These are phyloP conservation scores for Ogataea paradorogensis DNA, from an alignment of 805 yeast genomes.

Conservation along the genomic window DNA sequence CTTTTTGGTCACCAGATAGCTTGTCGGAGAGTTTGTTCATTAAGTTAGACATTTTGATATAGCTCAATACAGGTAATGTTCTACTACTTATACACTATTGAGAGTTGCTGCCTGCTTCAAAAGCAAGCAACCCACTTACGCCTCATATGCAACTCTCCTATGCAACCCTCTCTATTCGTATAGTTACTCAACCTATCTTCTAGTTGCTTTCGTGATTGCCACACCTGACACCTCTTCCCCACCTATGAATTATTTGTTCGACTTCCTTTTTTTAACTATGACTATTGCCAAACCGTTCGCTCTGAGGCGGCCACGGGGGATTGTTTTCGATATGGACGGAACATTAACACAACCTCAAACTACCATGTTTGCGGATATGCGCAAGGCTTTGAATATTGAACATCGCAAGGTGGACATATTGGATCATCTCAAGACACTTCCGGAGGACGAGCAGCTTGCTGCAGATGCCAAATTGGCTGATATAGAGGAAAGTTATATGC, in stretches of 20 bases:
- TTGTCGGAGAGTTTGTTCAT: slow-evolving; percentile 12
- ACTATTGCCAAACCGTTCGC: neutral
- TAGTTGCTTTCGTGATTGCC: neutral
- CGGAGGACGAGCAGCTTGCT: slow-evolving; percentile 34
- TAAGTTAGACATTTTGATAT: slow-evolving; percentile 8
- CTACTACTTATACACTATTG: slow-evolving; percentile 1
- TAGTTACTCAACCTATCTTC: too few species aligned
- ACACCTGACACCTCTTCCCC: too few species aligned
- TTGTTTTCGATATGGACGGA: slow-evolving; percentile 80
- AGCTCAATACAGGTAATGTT: neutral
- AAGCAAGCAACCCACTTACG: slow-evolving; percentile 2
- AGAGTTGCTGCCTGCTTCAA: slow-evolving; percentile 1
- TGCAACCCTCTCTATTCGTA: too few species aligned
- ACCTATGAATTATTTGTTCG: too few species aligned
- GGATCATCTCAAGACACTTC: slow-evolving; percentile 44
- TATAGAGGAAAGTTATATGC: slow-evolving; percentile 65
- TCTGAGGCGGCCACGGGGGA: slow-evolving; percentile 33
- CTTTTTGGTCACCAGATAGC: slow-evolving; percentile 7
- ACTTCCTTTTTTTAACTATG: neutral
- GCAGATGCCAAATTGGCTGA: slow-evolving; percentile 47
- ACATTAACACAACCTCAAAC: slow-evolving; percentile 65
- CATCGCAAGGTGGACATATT: slow-evolving; percentile 48
- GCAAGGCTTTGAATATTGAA: slow-evolving; percentile 51
- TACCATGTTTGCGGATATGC: slow-evolving; percentile 49
- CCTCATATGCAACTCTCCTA: neutral